Evolutionary conservation across 345 rosid species (phyloP), one percentile per base, ranked within the genome.

Genomic region (Salix exigua): DNA sequence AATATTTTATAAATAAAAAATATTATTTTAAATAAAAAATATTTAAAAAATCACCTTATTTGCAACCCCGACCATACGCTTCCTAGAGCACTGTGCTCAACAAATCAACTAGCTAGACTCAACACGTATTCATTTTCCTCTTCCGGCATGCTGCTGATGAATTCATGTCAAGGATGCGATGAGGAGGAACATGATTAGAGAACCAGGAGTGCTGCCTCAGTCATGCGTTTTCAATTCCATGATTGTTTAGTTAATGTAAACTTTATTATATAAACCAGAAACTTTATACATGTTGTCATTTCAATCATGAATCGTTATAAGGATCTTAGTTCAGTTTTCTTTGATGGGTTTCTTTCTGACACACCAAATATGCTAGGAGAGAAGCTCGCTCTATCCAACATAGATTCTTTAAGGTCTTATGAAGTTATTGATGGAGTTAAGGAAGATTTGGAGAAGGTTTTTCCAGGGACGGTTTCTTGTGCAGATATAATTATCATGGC

Each of bases 191-290:
- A 40, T 91, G 89, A 23, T 80, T 10, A 85, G 83, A 62, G 99
- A 95, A 79, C 88, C 96, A 23, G 83, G 98, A 90, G 97, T 66
- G 88, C 81, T 0, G 97, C 99, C 75, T 95, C 99, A 1, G 96
- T 95, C 70, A 93, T 95, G 99, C 96, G 97, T 30, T 89, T 94
- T 79, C 98, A 94, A 42, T 92, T 94, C 88, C 98, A 94, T 30
- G 98, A 94, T 79, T 94, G 98, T 85, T 90, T 94, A 64, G 98
- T 94, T 42, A 92, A 94, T 78, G 98, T 94, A 87, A 82, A 74
- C 62, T 23, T 58, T 58, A 25, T 9, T n/a, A 1, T 58, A 23
- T n/a, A 23, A 23, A 58, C 14, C 62, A n/a, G 1, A 58, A 58
- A 58, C 62, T 58, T 10, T 3, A 9, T 9, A 10, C 62, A n/a